A percentile compares a stretch with the other conserved stretches of the same genome.
phyloP scores from a whole-genome alignment of 371 early-diverging fungal genomes.

The Phascolomyces articulosus region DNA sequence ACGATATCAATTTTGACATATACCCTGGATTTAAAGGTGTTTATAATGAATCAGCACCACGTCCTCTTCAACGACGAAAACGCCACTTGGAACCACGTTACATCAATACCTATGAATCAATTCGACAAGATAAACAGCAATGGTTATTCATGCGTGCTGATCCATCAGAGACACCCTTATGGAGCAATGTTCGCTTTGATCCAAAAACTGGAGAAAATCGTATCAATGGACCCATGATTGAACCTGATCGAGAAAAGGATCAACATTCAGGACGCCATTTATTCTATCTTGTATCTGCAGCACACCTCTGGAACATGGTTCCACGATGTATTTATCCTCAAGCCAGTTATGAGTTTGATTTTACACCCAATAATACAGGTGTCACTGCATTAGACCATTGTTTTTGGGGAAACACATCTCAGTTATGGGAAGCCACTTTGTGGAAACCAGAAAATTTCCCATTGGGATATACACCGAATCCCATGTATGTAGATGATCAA shows the following conservation, averaged over 20 bases:
- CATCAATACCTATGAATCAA: conserved; percentile 28
- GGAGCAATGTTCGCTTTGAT: conserved; percentile 31
- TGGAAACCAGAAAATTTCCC: conserved; percentile 28
- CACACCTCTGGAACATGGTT: conserved; percentile 39
- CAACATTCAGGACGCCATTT: conserved; percentile 22
- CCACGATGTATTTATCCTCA: conserved; percentile 31
- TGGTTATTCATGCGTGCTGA: conserved; percentile 36
- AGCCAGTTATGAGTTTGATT: conserved; percentile 30
- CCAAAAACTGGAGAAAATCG: conserved; percentile 25
- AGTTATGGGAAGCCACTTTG: conserved; percentile 30
- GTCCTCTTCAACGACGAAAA: conserved; percentile 17
- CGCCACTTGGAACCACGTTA: conserved; percentile 17
- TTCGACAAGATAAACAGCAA: conserved; percentile 37
- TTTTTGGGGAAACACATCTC: conserved; percentile 21
- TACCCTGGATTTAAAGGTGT: conserved; percentile 31
- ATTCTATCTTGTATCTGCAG: conserved; percentile 33
- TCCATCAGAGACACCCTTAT: conserved; percentile 14
- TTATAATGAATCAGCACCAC: conserved; percentile 27
- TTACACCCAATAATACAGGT: conserved; percentile 36
- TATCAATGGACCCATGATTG: conserved; percentile 13
- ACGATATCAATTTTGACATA: conserved; percentile 30
- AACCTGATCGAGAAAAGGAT: conserved; percentile 24
- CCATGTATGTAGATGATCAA: conserved; percentile 10
- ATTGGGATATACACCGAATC: conserved; percentile 20
- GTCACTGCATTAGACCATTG: conserved; percentile 33